A percentile compares a stretch with the other conserved stretches of the same genome.
Evolutionary conservation across 768 basidiomycete species (phyloP).

Genomic region (Russula sp.): DNA sequence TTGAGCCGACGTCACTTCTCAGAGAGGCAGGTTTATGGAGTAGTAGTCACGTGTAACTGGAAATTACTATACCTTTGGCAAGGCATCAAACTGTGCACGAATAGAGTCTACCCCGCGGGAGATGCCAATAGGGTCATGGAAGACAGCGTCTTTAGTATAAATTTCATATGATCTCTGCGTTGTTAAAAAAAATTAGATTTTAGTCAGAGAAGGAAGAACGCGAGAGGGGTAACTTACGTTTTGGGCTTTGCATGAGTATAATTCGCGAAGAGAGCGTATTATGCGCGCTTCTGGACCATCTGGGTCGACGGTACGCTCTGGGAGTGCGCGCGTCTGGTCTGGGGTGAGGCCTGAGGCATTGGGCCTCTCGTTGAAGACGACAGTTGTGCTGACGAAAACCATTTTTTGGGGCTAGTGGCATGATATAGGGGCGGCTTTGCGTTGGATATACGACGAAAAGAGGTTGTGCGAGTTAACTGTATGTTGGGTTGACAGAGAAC

Average conservation of each 20-base stretch:
- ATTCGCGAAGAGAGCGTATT: slow-evolving; percentile 44
- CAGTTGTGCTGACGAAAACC: slow-evolving; percentile 30
- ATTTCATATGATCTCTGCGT: slow-evolving; percentile 46
- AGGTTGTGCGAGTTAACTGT: slow-evolving; percentile 25
- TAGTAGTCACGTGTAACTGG: neutral
- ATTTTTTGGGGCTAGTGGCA: slow-evolving; percentile 20
- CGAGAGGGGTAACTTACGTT: slow-evolving; percentile 26
- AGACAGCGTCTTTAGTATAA: slow-evolving; percentile 43
- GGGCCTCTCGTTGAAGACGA: slow-evolving; percentile 23
- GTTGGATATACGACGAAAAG: slow-evolving; percentile 25
- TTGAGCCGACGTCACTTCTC: neutral
- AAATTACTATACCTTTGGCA: slow-evolving; percentile 40
- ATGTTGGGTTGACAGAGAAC: slow-evolving; percentile 26
- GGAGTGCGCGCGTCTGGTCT: slow-evolving; percentile 40
- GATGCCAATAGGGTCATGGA: slow-evolving; percentile 46
- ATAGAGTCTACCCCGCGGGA: slow-evolving; percentile 43
- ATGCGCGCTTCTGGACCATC: slow-evolving; percentile 36
- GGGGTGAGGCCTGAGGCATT: slow-evolving; percentile 45
- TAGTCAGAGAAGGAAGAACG: slow-evolving; percentile 26
- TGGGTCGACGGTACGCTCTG: slow-evolving; percentile 39
- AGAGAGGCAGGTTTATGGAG: neutral
- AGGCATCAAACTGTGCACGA: slow-evolving; percentile 45
- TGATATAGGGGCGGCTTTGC: slow-evolving; percentile 16
- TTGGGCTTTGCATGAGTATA: slow-evolving; percentile 29
- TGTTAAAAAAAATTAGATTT: too few species aligned